Evolutionary conservation across 805 yeast species (phyloP), one percentile per base, ranked within the genome.

Genomic region (Yarrowia deformans): DNA sequence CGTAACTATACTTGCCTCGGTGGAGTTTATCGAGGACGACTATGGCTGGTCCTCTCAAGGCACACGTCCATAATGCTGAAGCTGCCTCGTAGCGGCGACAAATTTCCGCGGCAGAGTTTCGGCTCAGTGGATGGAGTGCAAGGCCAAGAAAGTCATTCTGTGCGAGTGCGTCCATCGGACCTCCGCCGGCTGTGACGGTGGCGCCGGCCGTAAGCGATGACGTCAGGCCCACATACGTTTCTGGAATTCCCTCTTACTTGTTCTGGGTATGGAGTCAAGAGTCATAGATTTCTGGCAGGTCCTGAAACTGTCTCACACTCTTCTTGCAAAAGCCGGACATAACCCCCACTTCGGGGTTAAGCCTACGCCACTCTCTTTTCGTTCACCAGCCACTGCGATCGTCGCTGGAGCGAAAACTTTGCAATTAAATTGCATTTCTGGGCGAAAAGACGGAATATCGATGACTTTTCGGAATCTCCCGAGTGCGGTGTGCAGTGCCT

Each of bases 1-100:
- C 46, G 43, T 56, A 56, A 56, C 63, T 56, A 23, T 56, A 56
- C 63, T 56, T 40, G 63, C 63, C 63, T n/a, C 63, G 63, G 48
- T 7, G n/a, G 56, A 56, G 63, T 29, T 55, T 23, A 55, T 39
- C 29, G 8, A 8, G 13, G 48, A 39, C 3, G 29, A 23, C 3
- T 23, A 23, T 23, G 29, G n/a, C n/a, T n/a, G n/a, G 29, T 2
- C 29, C 29, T 23, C 29, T 23, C 2, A 2, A 23, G 29, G 29
- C 29, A 23, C 29, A 23, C 29, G 29, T 23, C 29, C 29, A 23
- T 23, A 23, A 23, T 23, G 29, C 29, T 23, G 29, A 2, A 23
- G 29, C 29, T 23, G 29, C 29, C 29, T 23, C 29, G 29, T 23
- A 23, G 29, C 29, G 12, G 13, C 2, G 10, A 12, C 10, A 13